These are phyloP conservation scores for Arthrinium phaeospermum DNA, from an alignment of 2,329 filamentous ascomycete species.

Conservation along the genomic window DNA sequence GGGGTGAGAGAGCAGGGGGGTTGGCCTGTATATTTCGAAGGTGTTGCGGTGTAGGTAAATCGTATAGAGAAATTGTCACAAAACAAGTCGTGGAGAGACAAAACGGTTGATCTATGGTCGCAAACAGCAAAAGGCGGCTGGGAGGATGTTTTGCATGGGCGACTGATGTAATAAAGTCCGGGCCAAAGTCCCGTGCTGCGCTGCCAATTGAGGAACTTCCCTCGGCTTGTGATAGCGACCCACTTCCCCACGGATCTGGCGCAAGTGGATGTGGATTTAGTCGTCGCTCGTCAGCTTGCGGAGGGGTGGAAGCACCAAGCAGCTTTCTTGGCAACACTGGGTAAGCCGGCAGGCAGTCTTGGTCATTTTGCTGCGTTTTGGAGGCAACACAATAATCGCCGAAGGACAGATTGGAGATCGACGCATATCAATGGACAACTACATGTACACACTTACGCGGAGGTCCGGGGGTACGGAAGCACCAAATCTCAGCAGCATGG, in stretches of 20 bases:
- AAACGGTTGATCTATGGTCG: background rate
- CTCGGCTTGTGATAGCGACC: constrained; percentile 21
- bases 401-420: background rate
- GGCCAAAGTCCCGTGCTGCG: background rate
- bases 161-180: background rate
- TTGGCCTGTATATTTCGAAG: background rate
- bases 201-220: constrained; percentile 11
- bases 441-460: background rate
- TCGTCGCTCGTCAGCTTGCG: background rate
- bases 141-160: background rate
- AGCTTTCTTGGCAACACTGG: background rate
- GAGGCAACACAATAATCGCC: background rate
- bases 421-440: background rate
- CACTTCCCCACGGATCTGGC: constrained; percentile 20
- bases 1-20: background rate
- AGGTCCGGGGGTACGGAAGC: constrained; percentile 13
- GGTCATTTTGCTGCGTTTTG: background rate
- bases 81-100: background rate
- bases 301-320: background rate
- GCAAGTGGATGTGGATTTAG: background rate
- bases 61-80: background rate
- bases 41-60: background rate
- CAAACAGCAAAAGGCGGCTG: background rate
- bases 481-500: background rate
- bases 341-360: background rate